Evolutionary conservation across 345 rosid genomes (phyloP), one percentile per base, ranked within the genome.

Genomic region (Euphorbia lathyris): DNA sequence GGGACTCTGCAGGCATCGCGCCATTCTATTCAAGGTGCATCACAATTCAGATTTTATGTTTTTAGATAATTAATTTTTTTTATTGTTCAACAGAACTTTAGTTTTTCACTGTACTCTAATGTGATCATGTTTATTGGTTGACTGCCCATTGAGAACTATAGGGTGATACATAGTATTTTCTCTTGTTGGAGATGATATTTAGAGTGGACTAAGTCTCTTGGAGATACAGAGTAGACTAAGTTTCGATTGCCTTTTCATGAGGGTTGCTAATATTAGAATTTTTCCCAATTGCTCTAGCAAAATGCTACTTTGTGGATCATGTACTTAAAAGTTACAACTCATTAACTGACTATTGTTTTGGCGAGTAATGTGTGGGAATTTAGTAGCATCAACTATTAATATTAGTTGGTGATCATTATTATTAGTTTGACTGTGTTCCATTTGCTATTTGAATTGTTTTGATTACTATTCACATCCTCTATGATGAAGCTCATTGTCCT

Each of bases 1-100:
- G 77, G 98, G 98, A 45, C 94, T 91, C 38, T 94, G 98, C 78
- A 81, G 98, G 71, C 98, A 94, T 74, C 97, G 98, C 19, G 98
- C 98, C 56, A 86, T 94, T 78, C 74, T 94, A 43, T 94, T 94
- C 83, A 94, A 94, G 97, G 98, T 91, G 12, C 1, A 23, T 22
- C 66, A 72, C 29, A 2, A 17, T 63, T 22, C 17, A 58, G 53
- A 3, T n/a, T 16, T 22, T 7, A 9, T 51, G 3, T 5, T 34
- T 36, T 40, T 26, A 40, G 45, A 56, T 36, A 34, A 5, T 17
- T n/a, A n/a, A 8, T 4, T 10, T 40, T 40, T 14, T 23, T 16
- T 12, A 55, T 2, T 23, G 58, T 22, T 22, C 38, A 3, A 55
- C 25, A 20, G 58, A 51, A 8, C 13, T 52, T 32, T 52, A 32